Evolutionary conservation across 257 asterid genomes (phyloP), one percentile per base, ranked within the genome.

Genomic region (Vinca minor): DNA sequence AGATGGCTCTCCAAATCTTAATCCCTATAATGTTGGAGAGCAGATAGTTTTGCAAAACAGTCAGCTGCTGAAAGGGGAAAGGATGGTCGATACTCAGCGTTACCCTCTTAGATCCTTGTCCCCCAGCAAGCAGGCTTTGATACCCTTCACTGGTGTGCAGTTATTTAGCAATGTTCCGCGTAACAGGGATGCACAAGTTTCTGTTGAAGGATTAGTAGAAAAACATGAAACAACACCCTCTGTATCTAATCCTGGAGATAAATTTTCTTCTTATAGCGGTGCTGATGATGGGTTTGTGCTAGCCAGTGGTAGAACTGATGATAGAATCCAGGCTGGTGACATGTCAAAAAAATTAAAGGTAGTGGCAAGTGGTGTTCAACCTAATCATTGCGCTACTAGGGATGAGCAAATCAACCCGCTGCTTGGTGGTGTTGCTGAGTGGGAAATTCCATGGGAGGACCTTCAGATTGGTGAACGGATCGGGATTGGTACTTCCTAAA

Each of bases 401-500:
- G 77, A 77, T 73, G 69, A 78, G 66, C 89, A 87, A 75, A 77
- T 79, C 56, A 83, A 87, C 60, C 84, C 85, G 2, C 50, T 84
- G 75, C 78, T 93, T 66, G 79, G 71, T 81, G 92, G 85, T 42
- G 96, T 87, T 74, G 95, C 93, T 18, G 95, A 76, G 29, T 76
- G 82, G 82, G 85, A 89, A 76, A 90, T 90, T 66, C 88, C 84
- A 36, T 93, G 99, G 99, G 96, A 93, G 73, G 91, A 90, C 82
- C 97, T 93, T 73, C 92, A 85, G 79, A 88, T 93, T 71, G 97
- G 96, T 46, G 96, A 93, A 70, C 91, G 99, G 55, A 85, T 93
- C 72, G 97, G 99, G 71, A 93, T 93, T 69, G 99, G 99, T 94
- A 62, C 14, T 8, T 31, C 29, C 62, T 47, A 26, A 4, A 35